Evolutionary conservation across 352 stramenopile genomes (phyloP), one percentile per base, ranked within the genome.

Genomic region (Pythium pyrilobum): DNA sequence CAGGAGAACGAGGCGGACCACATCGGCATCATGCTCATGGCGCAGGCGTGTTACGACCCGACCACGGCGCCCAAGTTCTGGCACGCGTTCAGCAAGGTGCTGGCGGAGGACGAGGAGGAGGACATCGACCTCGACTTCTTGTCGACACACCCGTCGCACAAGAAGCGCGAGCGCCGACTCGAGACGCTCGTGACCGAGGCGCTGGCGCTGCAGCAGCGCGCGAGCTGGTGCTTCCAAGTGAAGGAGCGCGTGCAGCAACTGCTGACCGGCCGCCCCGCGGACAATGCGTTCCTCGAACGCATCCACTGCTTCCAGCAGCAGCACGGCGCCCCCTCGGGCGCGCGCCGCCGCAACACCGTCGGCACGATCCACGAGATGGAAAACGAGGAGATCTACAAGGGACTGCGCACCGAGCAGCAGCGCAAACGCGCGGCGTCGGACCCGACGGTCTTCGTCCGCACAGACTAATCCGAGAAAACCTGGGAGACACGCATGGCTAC

Each of bases 11-110:
- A 88, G 47, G 77, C 77, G 29, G 77, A 88, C 52, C 77, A 88
- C 66, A 85, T 88, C 42, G 77, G 77, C n/a, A 71, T 88, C 48
- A 88, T 88, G 77, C 63, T 88, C 44, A 79, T 88, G 58, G 74
- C 77, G 8, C 81, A 74, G 20, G 77, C 77, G 42, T 88, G 77
- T 64, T 88, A 88, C 63, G 77, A 88, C 40, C 77, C 77, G 15
- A 65, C 58, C 10, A 71, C 81, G 45, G 77, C 74, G 5, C 69
- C 69, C 28, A 66, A 71, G 7, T 66, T 80, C 49, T 81, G 72
- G 69, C 60, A 59, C 13, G 71, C 69, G 20, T 85, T 82, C 43
- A 59, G 52, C 8, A 50, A 50, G 25, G 71, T 69, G 53, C 62
- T 49, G 37, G 69, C 64, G 31, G 52, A 64, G 25, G 58, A 55